Evolutionary conservation across 225 moss, liverwort and hornwort species (phyloP).

Genomic region (Anthoceros angustus): DNA sequence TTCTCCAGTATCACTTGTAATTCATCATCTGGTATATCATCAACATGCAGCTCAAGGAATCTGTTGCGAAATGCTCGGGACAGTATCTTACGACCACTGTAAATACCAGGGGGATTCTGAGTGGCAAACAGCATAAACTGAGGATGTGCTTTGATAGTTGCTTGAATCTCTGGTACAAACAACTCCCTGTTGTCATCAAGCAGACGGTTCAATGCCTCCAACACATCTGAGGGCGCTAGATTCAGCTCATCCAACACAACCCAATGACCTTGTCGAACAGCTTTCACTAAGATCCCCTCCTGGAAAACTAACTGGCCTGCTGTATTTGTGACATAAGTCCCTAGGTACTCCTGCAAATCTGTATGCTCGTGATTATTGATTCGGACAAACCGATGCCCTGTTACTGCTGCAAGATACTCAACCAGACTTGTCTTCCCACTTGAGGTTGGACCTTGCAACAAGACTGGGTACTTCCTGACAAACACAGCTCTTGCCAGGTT

Average conservation of each 20-base stretch:
- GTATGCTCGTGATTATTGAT: constrained; percentile 98
- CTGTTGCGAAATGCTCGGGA: constrained; percentile 96
- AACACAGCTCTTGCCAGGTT: constrained; percentile 90
- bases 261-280: constrained; percentile 88
- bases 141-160: constrained; percentile 84
- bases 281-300: constrained; percentile 95
- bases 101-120: constrained; percentile 98
- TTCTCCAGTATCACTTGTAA: constrained; percentile 73
- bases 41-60: constrained; percentile 89
- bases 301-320: constrained; percentile 83
- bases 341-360: constrained; percentile 94
- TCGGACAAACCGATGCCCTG: constrained; percentile 82
- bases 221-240: constrained; percentile 88
- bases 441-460: constrained; percentile 95
- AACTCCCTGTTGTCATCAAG: constrained; percentile 94
- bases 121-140: constrained; percentile 99
- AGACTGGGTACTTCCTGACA: constrained; percentile 77
- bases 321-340: constrained; percentile 73
- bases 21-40: constrained; percentile 94
- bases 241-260: constrained; percentile 95
- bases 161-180: constrained; percentile 84
- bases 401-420: constrained; percentile 64
- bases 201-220: constrained; percentile 91
- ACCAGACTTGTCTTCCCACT: constrained; percentile 99
- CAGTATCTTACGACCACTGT: constrained; percentile 80